Base-by-base conservation (phyloP, 2,329 filamentous ascomycete genomes). In the Aspergillus sp. region DNA sequence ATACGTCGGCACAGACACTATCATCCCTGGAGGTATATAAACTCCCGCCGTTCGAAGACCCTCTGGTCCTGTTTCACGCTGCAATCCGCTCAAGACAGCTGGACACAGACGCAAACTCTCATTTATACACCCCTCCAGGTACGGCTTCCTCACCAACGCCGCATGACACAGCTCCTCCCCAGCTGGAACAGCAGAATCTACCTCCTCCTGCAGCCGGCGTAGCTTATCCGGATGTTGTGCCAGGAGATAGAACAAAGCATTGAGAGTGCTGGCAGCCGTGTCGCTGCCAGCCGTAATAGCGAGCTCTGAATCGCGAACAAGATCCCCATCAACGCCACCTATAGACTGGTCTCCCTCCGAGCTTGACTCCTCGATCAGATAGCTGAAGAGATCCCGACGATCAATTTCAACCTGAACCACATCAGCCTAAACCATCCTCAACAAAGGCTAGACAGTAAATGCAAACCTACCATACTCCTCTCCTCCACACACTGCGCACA, bases 91-190 rank as follows among this genome's bases (percentile, higher is more conserved):
- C 50, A 50, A 9, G 1, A 58, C 57, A 3, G 49, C 54, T 0
- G 57, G 57, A 21, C 47, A 63, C 28, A 63, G 32, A 23, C 57
- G 54, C 28, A 60, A 23, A 28, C 45, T 39, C 43, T 63, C 57
- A 4, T 63, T 54, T 9, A 58, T 57, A n/a, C 61, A 63, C 15
- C 57, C 50, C 15, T 63, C 57, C 19, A 63, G 38, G 12, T 57
- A 60, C 10, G 54, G 48, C 19, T 57, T 57, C 21, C 51, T 50
- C 12, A 41, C 15, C 21, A 63, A 39, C 1, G 50, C 53, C 12
- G 43, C 38, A 23, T 63, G 54, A 13, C 30, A 55, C 19, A 58
- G 15, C 5, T 25, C 12, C 15, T 55, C 15, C 4, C 17, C 36
- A 5, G 30, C n/a, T 8, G 57, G 21, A 2, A 60, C 21, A 13